These are phyloP conservation scores for Persicaria maculosa DNA, from an alignment of 148 eudicot species.

Conservation along the genomic window DNA sequence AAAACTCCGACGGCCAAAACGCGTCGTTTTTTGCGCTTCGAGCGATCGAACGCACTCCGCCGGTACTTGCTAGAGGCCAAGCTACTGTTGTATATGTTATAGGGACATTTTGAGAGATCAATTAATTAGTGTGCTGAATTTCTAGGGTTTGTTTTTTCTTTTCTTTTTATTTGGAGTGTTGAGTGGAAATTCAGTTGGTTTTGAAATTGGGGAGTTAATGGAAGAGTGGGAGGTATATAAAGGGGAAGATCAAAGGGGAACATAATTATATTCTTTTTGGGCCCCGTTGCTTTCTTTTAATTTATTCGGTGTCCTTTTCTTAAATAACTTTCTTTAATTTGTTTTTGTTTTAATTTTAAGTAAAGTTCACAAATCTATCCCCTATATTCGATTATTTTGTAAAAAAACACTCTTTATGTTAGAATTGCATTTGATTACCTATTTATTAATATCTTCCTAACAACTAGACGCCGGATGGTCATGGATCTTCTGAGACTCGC, in stretches of 20 bases:
- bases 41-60: background rate
- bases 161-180: background rate
- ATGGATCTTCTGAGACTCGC: too few relatives aligned
- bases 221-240: background rate
- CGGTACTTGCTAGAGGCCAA: background rate
- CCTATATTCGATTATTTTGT: too few relatives aligned
- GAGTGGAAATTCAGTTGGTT: background rate
- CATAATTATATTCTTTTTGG: slow-evolving; percentile 4
- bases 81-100: background rate
- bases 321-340: background rate
- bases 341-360: background rate
- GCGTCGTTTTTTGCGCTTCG: background rate
- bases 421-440: too few relatives aligned
- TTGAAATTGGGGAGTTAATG: background rate
- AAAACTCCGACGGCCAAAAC: background rate
- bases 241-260: background rate
- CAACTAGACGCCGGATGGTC: too few relatives aligned
- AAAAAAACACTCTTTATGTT: too few relatives aligned
- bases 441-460: too few relatives aligned
- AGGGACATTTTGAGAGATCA: background rate
- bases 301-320: background rate
- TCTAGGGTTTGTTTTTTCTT: background rate
- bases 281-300: background rate
- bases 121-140: background rate
- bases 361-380: too few relatives aligned